A percentile compares a stretch with the other conserved stretches of the same genome.
Evolutionary conservation across 345 rosid species (phyloP).

Genomic region (Dipteronia sinensis): DNA sequence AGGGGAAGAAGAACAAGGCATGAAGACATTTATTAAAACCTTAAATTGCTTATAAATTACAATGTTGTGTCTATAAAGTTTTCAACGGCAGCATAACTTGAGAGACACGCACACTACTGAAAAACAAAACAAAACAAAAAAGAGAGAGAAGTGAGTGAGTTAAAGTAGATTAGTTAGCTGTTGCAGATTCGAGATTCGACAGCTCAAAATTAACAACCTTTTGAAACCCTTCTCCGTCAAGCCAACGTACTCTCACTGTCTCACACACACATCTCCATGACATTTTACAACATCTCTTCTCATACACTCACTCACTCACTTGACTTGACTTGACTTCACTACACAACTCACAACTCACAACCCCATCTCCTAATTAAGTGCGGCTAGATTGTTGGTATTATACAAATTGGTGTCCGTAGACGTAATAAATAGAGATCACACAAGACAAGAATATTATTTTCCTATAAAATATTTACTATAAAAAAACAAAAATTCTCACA

Average conservation of each 20-base stretch:
- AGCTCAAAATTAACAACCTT: background rate
- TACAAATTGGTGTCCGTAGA: too few species aligned
- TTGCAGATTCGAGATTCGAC: conserved; percentile 6
- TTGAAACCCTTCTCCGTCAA: conserved; percentile 7
- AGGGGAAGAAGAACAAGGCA: background rate
- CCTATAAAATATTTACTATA: too few species aligned
- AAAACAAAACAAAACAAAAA: background rate
- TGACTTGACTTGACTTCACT: too few species aligned
- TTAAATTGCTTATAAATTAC: background rate
- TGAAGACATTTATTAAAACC: background rate
- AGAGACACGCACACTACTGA: conserved; percentile 17
- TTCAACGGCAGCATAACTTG: conserved; percentile 33
- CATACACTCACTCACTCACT: too few species aligned
- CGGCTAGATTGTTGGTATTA: too few species aligned
- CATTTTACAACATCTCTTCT: background rate
- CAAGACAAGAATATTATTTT: too few species aligned
- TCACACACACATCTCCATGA: conserved; percentile 13
- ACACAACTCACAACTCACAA: too few species aligned
- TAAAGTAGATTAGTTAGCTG: background rate
- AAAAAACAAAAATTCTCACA: too few species aligned
- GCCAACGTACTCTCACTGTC: background rate
- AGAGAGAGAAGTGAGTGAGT: background rate
- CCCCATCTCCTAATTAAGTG: too few species aligned
- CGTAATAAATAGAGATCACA: too few species aligned
- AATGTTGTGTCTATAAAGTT: background rate